Percentiles rank a stretch among this genome's conserved stretches.
Conservation (phyloP, 164 flowering plant species). For the Dillenia turbinata region DNA sequence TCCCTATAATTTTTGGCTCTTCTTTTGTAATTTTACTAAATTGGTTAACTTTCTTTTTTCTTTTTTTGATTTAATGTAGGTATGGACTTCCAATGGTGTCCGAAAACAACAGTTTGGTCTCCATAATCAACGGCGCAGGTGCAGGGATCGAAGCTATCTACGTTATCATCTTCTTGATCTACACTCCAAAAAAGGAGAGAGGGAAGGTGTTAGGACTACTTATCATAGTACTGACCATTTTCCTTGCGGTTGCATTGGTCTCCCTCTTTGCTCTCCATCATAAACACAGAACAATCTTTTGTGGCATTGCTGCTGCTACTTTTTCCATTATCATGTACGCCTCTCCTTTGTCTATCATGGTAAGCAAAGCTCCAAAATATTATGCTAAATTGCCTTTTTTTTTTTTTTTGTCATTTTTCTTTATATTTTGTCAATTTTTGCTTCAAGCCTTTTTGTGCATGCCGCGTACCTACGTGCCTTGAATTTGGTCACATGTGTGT, state of each 20-base stretch:
- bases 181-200: constrained; percentile 50
- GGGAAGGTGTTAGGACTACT: constrained; percentile 38
- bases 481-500: too few species aligned
- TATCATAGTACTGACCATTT: constrained; percentile 28
- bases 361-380: constrained; percentile 35
- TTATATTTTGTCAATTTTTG: too few species aligned
- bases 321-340: constrained; percentile 92
- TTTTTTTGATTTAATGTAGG: constrained; percentile 17
- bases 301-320: constrained; percentile 75
- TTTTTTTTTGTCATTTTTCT: not conserved
- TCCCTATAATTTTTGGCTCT: not conserved
- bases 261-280: constrained; percentile 70
- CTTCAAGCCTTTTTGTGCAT: too few species aligned
- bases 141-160: constrained; percentile 48
- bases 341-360: constrained; percentile 85
- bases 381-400: not conserved
- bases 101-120: constrained; percentile 44
- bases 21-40: not conserved
- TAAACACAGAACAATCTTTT: constrained; percentile 55
- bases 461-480: too few species aligned
- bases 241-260: constrained; percentile 47
- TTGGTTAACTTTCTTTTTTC: too few species aligned
- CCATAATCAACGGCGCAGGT: constrained; percentile 58
- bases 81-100: constrained; percentile 71
- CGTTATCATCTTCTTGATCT: constrained; percentile 45